phyloP scores from a whole-genome alignment of 768 basidiomycete genomes.

The Serendipita sp. region DNA sequence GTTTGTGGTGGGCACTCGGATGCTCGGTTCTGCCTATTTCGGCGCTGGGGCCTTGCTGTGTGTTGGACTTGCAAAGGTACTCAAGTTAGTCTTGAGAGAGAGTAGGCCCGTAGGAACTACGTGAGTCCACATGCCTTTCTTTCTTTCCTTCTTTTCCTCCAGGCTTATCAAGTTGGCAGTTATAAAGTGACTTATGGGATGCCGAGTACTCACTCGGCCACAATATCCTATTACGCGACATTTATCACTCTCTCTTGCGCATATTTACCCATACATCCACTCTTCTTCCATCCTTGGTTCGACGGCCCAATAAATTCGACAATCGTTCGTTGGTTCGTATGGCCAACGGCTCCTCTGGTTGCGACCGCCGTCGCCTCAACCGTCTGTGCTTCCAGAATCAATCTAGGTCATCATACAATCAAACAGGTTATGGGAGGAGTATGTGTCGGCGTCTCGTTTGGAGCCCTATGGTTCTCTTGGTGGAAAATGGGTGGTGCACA shows the following conservation, averaged over 20 bases:
- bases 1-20: constrained; percentile 41
- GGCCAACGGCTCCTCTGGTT: constrained; percentile 26
- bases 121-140: constrained; percentile 49
- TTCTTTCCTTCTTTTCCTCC: neutral
- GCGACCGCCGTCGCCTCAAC: constrained; percentile 38
- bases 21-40: constrained; percentile 47
- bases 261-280: constrained; percentile 43
- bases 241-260: constrained; percentile 43
- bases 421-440: neutral
- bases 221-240: constrained; percentile 45
- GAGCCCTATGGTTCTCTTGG: neutral
- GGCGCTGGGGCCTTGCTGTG: constrained; percentile 40
- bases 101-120: constrained; percentile 34
- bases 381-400: constrained; percentile 49
- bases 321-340: constrained; percentile 23
- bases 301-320: constrained; percentile 15
- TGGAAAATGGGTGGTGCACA: neutral
- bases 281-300: constrained; percentile 18
- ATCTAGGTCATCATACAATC: constrained; percentile 59
- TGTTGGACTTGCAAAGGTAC: constrained; percentile 31
- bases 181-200: constrained; percentile 33
- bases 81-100: constrained; percentile 45
- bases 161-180: neutral
- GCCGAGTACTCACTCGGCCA: constrained; percentile 70
- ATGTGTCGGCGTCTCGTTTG: neutral